Conservation (phyloP, 1,284 basidiomycete genomes). For the Exobasidium rhododendri region DNA sequence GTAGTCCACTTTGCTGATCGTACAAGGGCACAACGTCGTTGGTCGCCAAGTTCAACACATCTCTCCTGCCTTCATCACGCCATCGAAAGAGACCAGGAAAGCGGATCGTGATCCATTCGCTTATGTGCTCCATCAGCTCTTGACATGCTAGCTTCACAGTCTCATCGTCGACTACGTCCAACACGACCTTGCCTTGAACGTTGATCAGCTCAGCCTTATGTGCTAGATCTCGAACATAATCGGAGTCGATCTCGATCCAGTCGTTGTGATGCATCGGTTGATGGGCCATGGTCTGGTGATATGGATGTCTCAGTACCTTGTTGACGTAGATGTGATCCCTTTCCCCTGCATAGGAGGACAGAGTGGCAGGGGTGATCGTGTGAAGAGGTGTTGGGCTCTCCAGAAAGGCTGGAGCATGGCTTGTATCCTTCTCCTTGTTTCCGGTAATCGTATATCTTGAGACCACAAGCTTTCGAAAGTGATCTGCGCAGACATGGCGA, state of each 20-base stretch:
- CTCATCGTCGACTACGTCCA: constrained; percentile 55
- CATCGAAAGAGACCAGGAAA: constrained; percentile 57
- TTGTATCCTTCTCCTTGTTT: neutral
- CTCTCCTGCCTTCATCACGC: constrained; percentile 32
- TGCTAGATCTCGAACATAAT: constrained; percentile 57
- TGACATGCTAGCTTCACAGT: constrained; percentile 57
- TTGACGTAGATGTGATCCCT: constrained; percentile 35
- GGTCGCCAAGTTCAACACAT: constrained; percentile 55
- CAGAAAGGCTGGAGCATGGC: neutral
- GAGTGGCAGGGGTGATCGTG: constrained; percentile 3
- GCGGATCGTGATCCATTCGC: constrained; percentile 57
- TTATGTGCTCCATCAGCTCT: constrained; percentile 56
- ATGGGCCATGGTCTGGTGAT: constrained; percentile 50
- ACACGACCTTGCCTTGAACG: constrained; percentile 54
- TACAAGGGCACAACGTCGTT: constrained; percentile 36
- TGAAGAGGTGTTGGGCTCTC: neutral
- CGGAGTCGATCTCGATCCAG: constrained; percentile 59
- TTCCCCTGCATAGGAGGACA: constrained; percentile 8
- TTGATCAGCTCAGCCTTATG: constrained; percentile 56
- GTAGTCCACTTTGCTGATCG: neutral
- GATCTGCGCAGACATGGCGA: too few species aligned
- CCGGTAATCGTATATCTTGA: too few species aligned
- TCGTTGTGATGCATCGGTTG: constrained; percentile 58
- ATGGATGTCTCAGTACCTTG: constrained; percentile 31
- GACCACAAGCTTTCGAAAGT: too few species aligned